Evolutionary conservation across 2,329 filamentous ascomycete genomes (phyloP), one percentile per base, ranked within the genome.

Genomic region (Fusarium drepaniforme): DNA sequence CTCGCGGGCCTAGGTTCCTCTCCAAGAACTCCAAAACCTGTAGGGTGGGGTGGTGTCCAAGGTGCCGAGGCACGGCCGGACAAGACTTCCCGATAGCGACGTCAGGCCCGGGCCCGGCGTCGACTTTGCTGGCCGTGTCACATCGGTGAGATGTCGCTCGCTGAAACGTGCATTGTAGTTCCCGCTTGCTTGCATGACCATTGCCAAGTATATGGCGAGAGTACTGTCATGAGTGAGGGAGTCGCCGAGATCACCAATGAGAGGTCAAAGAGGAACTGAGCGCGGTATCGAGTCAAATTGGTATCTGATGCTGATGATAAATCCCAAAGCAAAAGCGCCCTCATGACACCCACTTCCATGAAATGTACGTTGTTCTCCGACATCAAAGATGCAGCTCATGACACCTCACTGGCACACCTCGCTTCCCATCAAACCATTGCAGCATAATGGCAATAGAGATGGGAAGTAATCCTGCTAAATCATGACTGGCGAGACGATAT

Each of bases 61-160:
- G 21, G 67, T 53, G 60, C 73, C 73, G 73, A 75, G 73, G 73
- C 73, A 70, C 68, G 59, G 18, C 35, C 73, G 73, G 73, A 51
- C 63, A 68, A 23, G 18, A 68, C 61, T 75, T 75, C 73, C 73
- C 56, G 60, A 65, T 63, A 16, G 49, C 68, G 42, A 70, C 51
- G 49, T 65, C 51, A 73, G 42, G 64, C 30, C 60, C 70, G 72
- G 46, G 35, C 56, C 59, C 59, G 42, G 25, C 60, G 38, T 18
- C n/a, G 63, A 59, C 21, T 46, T 46, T 15, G 21, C 28, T 25
- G 28, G 38, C 57, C 44, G 66, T 63, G 60, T 62, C 59, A 75
- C 73, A 33, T 68, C 64, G 59, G 53, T 64, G 51, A 44, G 28
- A 16, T 46, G 51, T 28, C 38, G 37, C 33, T 15, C 51, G 11